Percentiles rank a stretch among this genome's conserved stretches.
Conservation (phyloP, 1,284 basidiomycete genomes). For the Apiotrichum sp. region DNA sequence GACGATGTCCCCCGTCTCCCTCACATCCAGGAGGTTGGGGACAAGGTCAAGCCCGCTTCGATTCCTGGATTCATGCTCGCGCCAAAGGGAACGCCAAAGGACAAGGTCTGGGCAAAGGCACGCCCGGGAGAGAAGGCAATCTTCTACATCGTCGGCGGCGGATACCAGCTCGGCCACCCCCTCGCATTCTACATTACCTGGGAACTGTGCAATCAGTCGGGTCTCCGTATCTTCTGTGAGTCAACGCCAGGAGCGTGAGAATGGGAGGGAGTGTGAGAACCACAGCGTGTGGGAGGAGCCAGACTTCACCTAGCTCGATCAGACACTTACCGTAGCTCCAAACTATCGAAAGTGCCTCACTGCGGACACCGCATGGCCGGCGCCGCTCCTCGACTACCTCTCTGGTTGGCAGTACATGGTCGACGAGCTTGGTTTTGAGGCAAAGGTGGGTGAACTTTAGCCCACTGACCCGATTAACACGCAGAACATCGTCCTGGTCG, state of each 20-base stretch:
- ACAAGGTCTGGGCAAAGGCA: conserved; percentile 10
- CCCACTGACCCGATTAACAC: not conserved
- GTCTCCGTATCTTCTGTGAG: conserved; percentile 1
- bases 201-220: not conserved
- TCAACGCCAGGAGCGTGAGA: not conserved
- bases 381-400: conserved; percentile 9
- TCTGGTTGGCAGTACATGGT: conserved; percentile 13
- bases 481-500: conserved; percentile 14
- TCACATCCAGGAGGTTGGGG: not conserved
- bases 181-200: conserved; percentile 2
- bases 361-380: conserved; percentile 8
- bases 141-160: conserved; percentile 14
- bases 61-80: conserved; percentile 10
- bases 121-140: conserved; percentile 7
- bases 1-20: conserved; percentile 1
- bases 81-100: conserved; percentile 5
- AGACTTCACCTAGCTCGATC: too few species aligned
- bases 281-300: too few species aligned
- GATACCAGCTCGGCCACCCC: conserved; percentile 12
- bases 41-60: conserved; percentile 1
- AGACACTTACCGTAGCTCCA: conserved; percentile 3
- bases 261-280: too few species aligned
- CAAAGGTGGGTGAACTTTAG: not conserved
- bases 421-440: conserved; percentile 12
- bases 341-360: conserved; percentile 16